These are phyloP conservation scores for Heliamphora pulchella DNA, from an alignment of 179 eudicot species.

Conservation along the genomic window DNA sequence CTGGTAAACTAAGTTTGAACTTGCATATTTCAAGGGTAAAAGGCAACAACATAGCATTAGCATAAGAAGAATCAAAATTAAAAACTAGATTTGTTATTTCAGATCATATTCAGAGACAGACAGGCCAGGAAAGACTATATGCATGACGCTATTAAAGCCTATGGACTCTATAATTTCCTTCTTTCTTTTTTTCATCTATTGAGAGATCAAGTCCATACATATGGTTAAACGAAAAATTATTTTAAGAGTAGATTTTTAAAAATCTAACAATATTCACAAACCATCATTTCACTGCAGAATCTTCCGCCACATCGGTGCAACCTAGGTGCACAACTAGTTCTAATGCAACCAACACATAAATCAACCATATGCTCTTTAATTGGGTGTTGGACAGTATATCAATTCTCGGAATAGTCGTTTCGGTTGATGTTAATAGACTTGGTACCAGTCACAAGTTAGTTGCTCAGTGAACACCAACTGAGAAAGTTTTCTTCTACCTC, in stretches of 20 bases:
- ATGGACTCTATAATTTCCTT: neutral
- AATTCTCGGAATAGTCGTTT: neutral
- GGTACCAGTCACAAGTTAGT: neutral
- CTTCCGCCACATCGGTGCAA: neutral
- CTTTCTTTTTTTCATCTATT: neutral
- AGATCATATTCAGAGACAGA: neutral
- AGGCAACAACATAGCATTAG: neutral
- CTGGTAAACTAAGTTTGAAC: neutral
- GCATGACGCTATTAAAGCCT: neutral
- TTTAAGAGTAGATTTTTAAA: neutral
- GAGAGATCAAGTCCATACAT: neutral
- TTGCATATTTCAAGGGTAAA: neutral
- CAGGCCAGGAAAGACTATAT: neutral
- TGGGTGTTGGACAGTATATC: neutral
- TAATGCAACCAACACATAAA: neutral
- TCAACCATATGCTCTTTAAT: neutral
- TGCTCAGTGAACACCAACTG: neutral
- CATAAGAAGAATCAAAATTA: neutral
- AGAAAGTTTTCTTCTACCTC: neutral
- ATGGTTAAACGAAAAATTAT: neutral
- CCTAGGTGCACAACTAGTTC: neutral
- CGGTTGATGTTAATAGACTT: neutral
- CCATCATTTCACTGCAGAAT: neutral
- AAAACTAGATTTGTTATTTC: neutral
- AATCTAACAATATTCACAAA: neutral